Base-by-base conservation (phyloP, 1,284 basidiomycete species). In the Ganoderma multipileum region DNA sequence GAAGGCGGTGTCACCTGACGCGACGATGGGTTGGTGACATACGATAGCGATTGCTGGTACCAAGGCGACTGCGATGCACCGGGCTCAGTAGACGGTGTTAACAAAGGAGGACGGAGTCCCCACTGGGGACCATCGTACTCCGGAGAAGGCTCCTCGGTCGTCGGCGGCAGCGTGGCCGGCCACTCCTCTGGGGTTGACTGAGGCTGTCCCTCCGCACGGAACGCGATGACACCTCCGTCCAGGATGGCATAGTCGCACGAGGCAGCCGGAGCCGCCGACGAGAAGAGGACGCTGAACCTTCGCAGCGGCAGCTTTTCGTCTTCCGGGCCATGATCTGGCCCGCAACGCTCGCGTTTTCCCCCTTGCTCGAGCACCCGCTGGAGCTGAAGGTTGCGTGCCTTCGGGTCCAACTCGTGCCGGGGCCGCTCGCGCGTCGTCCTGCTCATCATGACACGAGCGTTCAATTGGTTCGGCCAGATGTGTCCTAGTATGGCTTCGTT, bases 401-500 rank as follows among this genome's bases (percentile, higher is more conserved):
- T 30, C 14, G 52, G 28, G 52, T 55, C 52, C 14, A 55, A 30
- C 14, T 5, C 52, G 4, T 55, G 12, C 28, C 52, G 91, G 9
- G 52, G 28, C 52, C 52, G 28, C 28, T 55, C 83, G 66, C 94
- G 83, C 6, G 87, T 87, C 0, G 95, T 96, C 18, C 94, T 86
- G 59, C 86, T 88, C 58, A 97, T 84, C 86, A 97, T 91, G 65
- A 98, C 86, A 14, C 96, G 86, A 3, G 85, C 85, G 71, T 96
- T 96, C 69, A 98, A 84, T 71, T 94, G 91, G 78, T 97, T 97
- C 11, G 95, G 92, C 96, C 96, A 98, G 3, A 91, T 90, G 61
- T 97, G 88, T 0, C 96, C 96, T 1, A 98, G 81, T 44, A 88
- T 88, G 0, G 94, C 95, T 79, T 96, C 93, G 76, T 95, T 95